These are phyloP conservation scores for Forsythia viridissima DNA, from an alignment of 257 asterid genomes.

Conservation along the genomic window DNA sequence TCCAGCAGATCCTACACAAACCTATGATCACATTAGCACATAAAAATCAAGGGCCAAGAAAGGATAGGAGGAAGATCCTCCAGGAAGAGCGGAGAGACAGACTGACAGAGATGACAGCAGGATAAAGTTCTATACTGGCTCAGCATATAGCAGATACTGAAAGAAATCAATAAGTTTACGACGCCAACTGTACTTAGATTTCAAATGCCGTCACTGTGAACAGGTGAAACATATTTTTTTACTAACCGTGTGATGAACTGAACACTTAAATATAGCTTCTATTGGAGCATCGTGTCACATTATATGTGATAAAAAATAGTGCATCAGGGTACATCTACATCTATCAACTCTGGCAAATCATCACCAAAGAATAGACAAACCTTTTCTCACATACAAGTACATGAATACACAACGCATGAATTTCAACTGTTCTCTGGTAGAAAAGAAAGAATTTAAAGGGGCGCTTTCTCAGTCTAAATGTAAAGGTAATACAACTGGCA, in stretches of 20 bases:
- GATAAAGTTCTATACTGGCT: conserved; percentile 5
- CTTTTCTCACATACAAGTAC: background rate
- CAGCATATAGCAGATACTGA: conserved; percentile 16
- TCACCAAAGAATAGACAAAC: background rate
- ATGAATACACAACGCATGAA: background rate
- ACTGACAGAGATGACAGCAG: conserved; percentile 8
- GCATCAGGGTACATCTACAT: background rate
- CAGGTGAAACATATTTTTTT: background rate
- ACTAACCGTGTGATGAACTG: background rate
- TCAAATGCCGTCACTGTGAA: conserved; percentile 11
- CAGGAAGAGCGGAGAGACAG: conserved; percentile 16
- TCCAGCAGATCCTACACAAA: conserved; percentile 72
- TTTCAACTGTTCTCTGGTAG: background rate
- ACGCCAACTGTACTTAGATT: background rate
- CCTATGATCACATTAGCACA: conserved; percentile 13
- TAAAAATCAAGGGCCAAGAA: conserved; percentile 11
- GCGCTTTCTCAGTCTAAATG: background rate
- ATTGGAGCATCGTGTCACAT: background rate
- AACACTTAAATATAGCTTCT: background rate
- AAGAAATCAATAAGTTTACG: background rate
- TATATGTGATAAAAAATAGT: background rate
- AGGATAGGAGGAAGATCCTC: conserved; percentile 2
- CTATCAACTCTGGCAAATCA: background rate
- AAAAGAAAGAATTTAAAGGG: conserved; percentile 10
- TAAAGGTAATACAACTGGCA: conserved; percentile 1